Base-by-base conservation (phyloP, 352 stramenopile genomes). In the Globisporangium cederbergense region DNA sequence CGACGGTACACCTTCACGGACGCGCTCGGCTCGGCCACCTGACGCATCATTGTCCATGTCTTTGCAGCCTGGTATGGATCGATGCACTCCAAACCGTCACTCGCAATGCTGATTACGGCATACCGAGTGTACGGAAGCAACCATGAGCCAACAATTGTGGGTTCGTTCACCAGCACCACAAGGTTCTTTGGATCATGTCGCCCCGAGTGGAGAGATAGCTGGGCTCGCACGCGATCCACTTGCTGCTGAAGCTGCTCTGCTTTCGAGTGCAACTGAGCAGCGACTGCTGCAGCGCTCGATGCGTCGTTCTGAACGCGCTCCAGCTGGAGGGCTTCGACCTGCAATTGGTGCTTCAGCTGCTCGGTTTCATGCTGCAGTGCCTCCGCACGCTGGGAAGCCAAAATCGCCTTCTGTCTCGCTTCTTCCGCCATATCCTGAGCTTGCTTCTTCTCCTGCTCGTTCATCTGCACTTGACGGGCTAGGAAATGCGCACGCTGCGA, bases 1-100 rank as follows among this genome's bases (percentile, higher is more conserved):
- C 86, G 83, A 20, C 86, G 83, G 58, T 95, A 95, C 4, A 95
- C 86, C 45, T 90, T 90, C 43, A 95, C 86, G 2, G 79, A 93
- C 2, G 83, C 85, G 62, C 78, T 87, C 0, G 79, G 78, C 34
- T 91, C 79, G 14, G 79, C 76, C 49, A 90, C 78, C 71, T 92
- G 81, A n/a, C 75, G 79, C 55, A 89, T 74, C 56, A 73, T 74
- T n/a, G 85, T 87, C 83, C 83, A 93, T 28, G 80, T 91, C 64
- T 90, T 91, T 8, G 83, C 82, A 11, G 83, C 86, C 22, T 77
- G 73, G 65, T 80, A 93, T 46, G 83, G 77, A 53, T 93, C 84
- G 53, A 93, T 78, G 28, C 47, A 30, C 32, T 59, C 55, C 6
- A 70, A 55, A 22, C 72, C 68, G n/a, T 90, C 79, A 30, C 74